A percentile compares a stretch with the other conserved stretches of the same genome.
Conservation (phyloP, 2,329 filamentous ascomycete genomes). For the Paramyrothecium roridum region DNA sequence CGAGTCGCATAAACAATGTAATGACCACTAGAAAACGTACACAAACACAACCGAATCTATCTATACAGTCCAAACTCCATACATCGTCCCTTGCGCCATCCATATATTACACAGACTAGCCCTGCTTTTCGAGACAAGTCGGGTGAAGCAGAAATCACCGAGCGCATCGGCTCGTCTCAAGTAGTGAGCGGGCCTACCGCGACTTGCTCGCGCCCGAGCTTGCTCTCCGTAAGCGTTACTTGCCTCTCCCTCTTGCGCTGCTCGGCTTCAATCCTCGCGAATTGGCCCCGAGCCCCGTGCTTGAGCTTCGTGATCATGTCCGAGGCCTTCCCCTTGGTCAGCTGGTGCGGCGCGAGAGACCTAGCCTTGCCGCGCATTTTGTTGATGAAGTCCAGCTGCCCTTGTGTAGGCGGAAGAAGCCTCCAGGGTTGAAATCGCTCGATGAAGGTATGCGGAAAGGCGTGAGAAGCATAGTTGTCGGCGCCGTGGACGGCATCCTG, state of each 20-base stretch:
- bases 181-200: conserved; percentile 49
- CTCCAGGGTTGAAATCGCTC: conserved; percentile 68
- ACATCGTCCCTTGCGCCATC: too few relatives aligned
- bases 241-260: conserved; percentile 46
- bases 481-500: conserved; percentile 77
- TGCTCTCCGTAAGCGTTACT: conserved; percentile 31
- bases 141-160: background rate
- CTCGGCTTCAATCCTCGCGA: conserved; percentile 46
- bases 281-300: conserved; percentile 72
- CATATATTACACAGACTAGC: too few relatives aligned
- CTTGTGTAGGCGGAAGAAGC: conserved; percentile 56
- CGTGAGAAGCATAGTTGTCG: conserved; percentile 71
- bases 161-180: conserved; percentile 7
- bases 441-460: conserved; percentile 68
- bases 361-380: conserved; percentile 54
- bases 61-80: too few relatives aligned
- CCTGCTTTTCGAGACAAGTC: too few relatives aligned
- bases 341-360: conserved; percentile 47
- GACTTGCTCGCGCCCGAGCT: conserved; percentile 47
- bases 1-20: too few relatives aligned
- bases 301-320: conserved; percentile 94
- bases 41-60: too few relatives aligned
- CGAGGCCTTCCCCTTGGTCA: conserved; percentile 77
- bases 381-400: conserved; percentile 69
- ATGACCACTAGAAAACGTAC: too few relatives aligned